Percentiles rank a stretch among this genome's conserved stretches.
Evolutionary conservation across 352 stramenopile genomes (phyloP).

Genomic region (Pythium biforme): DNA sequence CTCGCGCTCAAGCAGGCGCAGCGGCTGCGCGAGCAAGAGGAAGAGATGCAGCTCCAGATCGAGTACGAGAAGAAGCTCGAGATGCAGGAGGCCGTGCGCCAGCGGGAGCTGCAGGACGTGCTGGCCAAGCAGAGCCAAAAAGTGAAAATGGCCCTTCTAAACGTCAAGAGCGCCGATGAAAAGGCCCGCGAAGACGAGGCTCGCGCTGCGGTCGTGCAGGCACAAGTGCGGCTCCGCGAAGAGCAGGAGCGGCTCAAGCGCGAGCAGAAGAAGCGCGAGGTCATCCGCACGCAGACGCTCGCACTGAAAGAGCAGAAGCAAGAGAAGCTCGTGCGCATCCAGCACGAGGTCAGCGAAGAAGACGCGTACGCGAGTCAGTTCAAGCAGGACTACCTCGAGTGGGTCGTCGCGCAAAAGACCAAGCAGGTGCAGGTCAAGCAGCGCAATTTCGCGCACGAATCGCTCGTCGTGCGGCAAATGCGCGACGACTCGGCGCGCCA

Average conservation of each 20-base stretch:
- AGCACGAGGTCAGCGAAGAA: conserved; percentile 37
- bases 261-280: conserved; percentile 35
- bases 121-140: conserved; percentile 51
- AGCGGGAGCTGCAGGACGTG: conserved; percentile 46
- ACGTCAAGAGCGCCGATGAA: conserved; percentile 61
- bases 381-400: conserved; percentile 45
- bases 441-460: conserved; percentile 41
- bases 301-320: conserved; percentile 46
- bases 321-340: conserved; percentile 32
- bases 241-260: conserved; percentile 35
- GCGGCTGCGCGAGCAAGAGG: conserved; percentile 36
- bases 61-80: conserved; percentile 52
- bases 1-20: conserved; percentile 49
- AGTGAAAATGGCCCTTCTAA: conserved; percentile 54
- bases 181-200: conserved; percentile 57
- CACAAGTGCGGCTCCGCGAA: conserved; percentile 38
- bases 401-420: conserved; percentile 37
- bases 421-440: conserved; percentile 34
- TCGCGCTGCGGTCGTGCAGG: conserved; percentile 41
- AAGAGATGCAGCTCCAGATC: conserved; percentile 43
- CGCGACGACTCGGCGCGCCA: conserved; percentile 34
- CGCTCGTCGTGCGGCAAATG: conserved; percentile 54
- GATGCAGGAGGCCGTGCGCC: conserved; percentile 43
- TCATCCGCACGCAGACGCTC: conserved; percentile 32
- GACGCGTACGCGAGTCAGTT: conserved; percentile 41